Evolutionary conservation across 163 green algal species (phyloP).

Genomic region (Volvox carteri): DNA sequence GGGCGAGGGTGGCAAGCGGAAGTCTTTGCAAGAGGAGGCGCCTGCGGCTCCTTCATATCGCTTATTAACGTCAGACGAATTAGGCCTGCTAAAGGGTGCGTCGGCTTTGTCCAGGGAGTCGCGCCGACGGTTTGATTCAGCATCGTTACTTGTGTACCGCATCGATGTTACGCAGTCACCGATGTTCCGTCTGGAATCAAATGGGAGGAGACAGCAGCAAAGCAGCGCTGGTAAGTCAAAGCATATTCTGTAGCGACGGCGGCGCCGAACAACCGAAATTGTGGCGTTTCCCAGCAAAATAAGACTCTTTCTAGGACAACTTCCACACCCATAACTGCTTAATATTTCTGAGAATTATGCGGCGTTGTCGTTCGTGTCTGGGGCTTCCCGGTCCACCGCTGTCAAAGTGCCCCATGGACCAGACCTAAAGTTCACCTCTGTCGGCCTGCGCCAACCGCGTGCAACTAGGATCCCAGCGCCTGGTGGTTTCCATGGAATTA

Average conservation of each 20-base stretch:
- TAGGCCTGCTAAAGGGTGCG: slow-evolving; percentile 38
- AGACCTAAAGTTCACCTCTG: no score
- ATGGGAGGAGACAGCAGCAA: slow-evolving; percentile 43
- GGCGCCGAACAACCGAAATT: slow-evolving; percentile 4
- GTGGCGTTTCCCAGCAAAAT: no score
- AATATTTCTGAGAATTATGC: no score
- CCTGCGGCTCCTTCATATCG: slow-evolving; percentile 25
- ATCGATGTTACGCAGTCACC: slow-evolving; percentile 3
- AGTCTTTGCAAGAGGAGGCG: not conserved
- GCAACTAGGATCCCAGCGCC: no score
- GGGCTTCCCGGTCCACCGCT: no score
- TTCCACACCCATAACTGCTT: no score
- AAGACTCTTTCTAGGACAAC: no score
- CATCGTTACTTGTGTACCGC: not conserved
- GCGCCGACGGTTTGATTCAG: not conserved
- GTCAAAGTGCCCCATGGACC: no score
- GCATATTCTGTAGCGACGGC: not conserved
- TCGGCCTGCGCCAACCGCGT: no score
- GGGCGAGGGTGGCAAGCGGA: slow-evolving; percentile 26
- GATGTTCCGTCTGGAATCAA: slow-evolving; percentile 38
- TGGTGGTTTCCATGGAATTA: no score
- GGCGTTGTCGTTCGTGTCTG: no score
- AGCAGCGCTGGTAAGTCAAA: slow-evolving; percentile 39
- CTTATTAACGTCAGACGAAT: slow-evolving; percentile 30
- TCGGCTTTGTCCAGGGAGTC: not conserved